Evolutionary conservation across 345 rosid genomes (phyloP).

Genomic region (Psidium guajava): DNA sequence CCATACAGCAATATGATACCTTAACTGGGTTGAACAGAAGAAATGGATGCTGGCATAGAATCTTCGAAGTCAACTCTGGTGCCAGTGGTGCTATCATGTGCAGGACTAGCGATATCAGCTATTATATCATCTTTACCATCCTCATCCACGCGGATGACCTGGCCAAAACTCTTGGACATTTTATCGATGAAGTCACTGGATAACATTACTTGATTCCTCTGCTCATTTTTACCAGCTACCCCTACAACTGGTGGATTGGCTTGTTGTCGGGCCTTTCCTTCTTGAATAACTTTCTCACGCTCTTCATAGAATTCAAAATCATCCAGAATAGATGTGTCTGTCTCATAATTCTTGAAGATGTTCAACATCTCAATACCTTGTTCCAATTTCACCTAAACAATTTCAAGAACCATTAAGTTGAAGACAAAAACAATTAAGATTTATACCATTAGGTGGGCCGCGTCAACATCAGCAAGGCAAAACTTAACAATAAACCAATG

Average conservation of each 20-base stretch:
- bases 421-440: not conserved
- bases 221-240: constrained; percentile 44
- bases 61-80: constrained; percentile 33
- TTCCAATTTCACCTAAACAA: constrained; percentile 63
- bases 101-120: constrained; percentile 15
- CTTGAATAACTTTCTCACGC: constrained; percentile 70
- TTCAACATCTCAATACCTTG: constrained; percentile 73
- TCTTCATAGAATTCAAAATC: constrained; percentile 89
- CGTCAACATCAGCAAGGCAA: not conserved
- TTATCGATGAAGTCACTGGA: constrained; percentile 54
- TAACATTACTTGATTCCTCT: constrained; percentile 24
- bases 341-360: constrained; percentile 60
- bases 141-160: constrained; percentile 61
- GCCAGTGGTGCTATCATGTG: constrained; percentile 18
- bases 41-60: constrained; percentile 13
- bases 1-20: constrained; percentile 8
- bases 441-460: not conserved
- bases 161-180: constrained; percentile 74
- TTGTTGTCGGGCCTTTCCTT: constrained; percentile 36
- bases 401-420: not conserved
- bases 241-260: constrained; percentile 36
- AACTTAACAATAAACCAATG: not conserved
- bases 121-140: constrained; percentile 31
- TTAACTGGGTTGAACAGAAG: constrained; percentile 42
- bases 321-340: constrained; percentile 65